These are phyloP conservation scores for Wickerhamomyces sp. DNA, from an alignment of 1,139 yeast species.

Conservation along the genomic window DNA sequence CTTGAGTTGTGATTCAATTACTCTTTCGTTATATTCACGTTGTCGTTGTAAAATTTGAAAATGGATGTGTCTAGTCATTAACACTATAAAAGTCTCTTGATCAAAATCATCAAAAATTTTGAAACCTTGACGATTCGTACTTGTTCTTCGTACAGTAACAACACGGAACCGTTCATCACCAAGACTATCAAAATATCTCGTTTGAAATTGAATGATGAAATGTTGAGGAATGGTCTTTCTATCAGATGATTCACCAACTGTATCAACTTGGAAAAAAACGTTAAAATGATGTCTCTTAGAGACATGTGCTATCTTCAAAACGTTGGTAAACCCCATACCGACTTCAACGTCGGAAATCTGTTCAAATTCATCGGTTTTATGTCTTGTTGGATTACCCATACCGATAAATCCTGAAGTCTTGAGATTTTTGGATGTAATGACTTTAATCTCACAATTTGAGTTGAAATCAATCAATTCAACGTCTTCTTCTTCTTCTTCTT, in stretches of 20 bases:
- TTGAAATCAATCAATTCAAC: conserved; percentile 52
- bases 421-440: conserved; percentile 51
- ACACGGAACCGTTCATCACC: conserved; percentile 54
- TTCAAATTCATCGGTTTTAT: conserved; percentile 37
- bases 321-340: conserved; percentile 58
- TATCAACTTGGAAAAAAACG: conserved; percentile 54
- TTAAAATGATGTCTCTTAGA: conserved; percentile 56
- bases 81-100: conserved; percentile 64
- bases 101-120: conserved; percentile 39
- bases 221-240: conserved; percentile 12
- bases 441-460: conserved; percentile 50
- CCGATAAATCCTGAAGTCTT: conserved; percentile 62
- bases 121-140: conserved; percentile 25
- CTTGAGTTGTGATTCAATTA: conserved; percentile 25
- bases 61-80: conserved; percentile 49
- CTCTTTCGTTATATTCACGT: conserved; percentile 23
- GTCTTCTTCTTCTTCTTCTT: conserved; percentile 40
- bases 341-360: conserved; percentile 58
- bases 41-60: conserved; percentile 43
- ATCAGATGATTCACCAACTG: conserved; percentile 32
- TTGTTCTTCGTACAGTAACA: conserved; percentile 38
- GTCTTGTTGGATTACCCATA: conserved; percentile 31
- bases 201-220: conserved; percentile 48
- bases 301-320: conserved; percentile 46
- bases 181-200: conserved; percentile 56